Conservation (phyloP, 2,329 filamentous ascomycete species). For the Geosmithia morbida region DNA sequence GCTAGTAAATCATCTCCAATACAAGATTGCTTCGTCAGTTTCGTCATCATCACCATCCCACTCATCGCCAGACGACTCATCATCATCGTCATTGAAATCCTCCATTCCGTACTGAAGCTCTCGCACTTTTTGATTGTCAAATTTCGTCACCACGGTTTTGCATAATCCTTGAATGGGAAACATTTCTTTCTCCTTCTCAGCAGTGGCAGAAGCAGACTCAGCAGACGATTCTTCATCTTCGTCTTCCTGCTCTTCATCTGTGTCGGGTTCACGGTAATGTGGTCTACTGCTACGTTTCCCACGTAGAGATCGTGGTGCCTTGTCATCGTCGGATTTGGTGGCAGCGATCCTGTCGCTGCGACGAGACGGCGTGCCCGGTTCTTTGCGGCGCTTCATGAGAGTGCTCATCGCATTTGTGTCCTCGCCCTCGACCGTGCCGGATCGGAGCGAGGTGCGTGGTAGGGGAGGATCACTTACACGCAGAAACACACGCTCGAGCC, state of each 20-base stretch:
- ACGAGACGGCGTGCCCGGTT: slow-evolving; percentile 13
- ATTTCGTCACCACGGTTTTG: slow-evolving; percentile 52
- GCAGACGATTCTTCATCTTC: slow-evolving; percentile 3
- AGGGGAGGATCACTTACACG: slow-evolving; percentile 27
- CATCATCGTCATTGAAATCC: slow-evolving; percentile 53
- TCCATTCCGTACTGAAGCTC: slow-evolving; percentile 56
- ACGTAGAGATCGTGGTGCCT: slow-evolving; percentile 2
- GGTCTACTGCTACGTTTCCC: neutral
- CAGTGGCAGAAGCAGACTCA: slow-evolving; percentile 4
- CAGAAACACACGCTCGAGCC: slow-evolving; percentile 52
- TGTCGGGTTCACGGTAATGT: slow-evolving; percentile 29
- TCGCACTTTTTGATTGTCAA: slow-evolving; percentile 62
- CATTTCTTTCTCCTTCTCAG: neutral
- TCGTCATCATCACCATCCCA: slow-evolving; percentile 44
- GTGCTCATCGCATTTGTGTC: slow-evolving; percentile 3
- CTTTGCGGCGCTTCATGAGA: slow-evolving; percentile 5
- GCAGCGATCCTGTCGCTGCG: slow-evolving; percentile 21
- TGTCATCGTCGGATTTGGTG: slow-evolving; percentile 10
- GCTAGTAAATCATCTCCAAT: slow-evolving; percentile 8
- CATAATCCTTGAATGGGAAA: slow-evolving; percentile 52
- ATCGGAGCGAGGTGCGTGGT: slow-evolving; percentile 9
- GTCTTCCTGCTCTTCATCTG: slow-evolving; percentile 25
- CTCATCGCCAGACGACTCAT: slow-evolving; percentile 38
- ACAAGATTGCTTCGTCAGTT: slow-evolving; percentile 21
- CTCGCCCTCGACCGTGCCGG: neutral